phyloP scores from a whole-genome alignment of 2,329 filamentous ascomycete genomes.

The Pseudocercospora eumusae region DNA sequence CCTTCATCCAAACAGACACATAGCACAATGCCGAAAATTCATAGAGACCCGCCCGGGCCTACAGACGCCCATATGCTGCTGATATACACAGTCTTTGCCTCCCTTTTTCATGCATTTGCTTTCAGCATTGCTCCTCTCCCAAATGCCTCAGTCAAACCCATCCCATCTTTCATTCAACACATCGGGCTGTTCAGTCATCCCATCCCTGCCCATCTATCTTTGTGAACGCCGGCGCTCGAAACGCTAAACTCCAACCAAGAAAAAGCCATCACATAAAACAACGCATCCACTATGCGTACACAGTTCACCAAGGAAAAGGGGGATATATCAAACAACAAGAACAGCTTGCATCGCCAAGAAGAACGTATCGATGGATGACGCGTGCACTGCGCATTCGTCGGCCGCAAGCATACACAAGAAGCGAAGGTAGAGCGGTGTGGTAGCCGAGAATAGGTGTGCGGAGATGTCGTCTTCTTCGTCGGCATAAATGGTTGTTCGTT shows the following conservation, averaged over 20 bases:
- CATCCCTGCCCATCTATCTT: conserved; percentile 12
- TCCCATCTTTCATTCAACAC: background rate
- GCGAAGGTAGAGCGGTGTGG: conserved; percentile 21
- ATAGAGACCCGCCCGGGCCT: background rate
- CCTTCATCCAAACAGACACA: conserved; percentile 8
- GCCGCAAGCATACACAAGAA: conserved; percentile 21
- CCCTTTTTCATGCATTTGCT: conserved; percentile 3
- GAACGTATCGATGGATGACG: background rate
- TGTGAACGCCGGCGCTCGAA: conserved; percentile 19
- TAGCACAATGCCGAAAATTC: conserved; percentile 6
- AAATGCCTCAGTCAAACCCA: background rate
- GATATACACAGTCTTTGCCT: background rate
- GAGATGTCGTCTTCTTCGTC: conserved; percentile 11
- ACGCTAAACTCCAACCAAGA: conserved; percentile 14
- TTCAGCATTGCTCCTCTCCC: background rate
- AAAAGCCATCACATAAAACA: conserved; percentile 6
- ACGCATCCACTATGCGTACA: conserved; percentile 18
- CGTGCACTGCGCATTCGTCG: background rate
- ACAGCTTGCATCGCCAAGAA: conserved; percentile 1
- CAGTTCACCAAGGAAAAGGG: background rate
- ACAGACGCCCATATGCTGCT: background rate
- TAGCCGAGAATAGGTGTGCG: conserved; percentile 7
- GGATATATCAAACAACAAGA: background rate
- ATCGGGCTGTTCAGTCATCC: conserved; percentile 20
- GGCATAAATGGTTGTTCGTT: conserved; percentile 17